These are phyloP conservation scores for Piloderma croceum DNA, from an alignment of 768 basidiomycete genomes.

Conservation along the genomic window DNA sequence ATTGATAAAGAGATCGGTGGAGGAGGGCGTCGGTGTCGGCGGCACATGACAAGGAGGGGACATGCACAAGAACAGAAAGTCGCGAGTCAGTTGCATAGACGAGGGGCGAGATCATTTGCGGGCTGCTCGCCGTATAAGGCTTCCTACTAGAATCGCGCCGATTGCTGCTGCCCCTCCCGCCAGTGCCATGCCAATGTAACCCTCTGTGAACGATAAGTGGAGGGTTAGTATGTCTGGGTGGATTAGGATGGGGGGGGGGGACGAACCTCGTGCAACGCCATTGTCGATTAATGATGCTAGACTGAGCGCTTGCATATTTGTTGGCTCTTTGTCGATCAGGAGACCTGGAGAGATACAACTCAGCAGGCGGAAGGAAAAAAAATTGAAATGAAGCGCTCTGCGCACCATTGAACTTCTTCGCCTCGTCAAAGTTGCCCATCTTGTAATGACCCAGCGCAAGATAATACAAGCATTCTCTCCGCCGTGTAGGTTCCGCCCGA, in stretches of 20 bases:
- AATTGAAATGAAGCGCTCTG: not conserved
- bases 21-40: too few relatives aligned
- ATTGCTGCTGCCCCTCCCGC: constrained; percentile 87
- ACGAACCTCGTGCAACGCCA: constrained; percentile 73
- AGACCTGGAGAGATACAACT: constrained; percentile 46
- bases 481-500: constrained; percentile 74
- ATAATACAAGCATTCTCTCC: constrained; percentile 95
- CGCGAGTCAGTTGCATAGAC: too few relatives aligned
- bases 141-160: constrained; percentile 67
- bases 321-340: constrained; percentile 86
- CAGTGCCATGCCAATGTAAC: constrained; percentile 97
- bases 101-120: constrained; percentile 32
- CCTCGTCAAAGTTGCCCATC: constrained; percentile 91
- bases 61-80: too few relatives aligned
- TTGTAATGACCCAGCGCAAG: constrained; percentile 95
- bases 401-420: constrained; percentile 88
- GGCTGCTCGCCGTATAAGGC: constrained; percentile 85
- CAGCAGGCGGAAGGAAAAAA: constrained; percentile 3
- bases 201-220: constrained; percentile 50
- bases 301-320: constrained; percentile 89
- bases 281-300: constrained; percentile 81
- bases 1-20: too few relatives aligned
- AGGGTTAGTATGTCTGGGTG: not conserved
- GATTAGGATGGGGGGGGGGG: not conserved
- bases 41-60: too few relatives aligned